Evolutionary conservation across 2,329 filamentous ascomycete species (phyloP).

Genomic region (Emmonsia crescens): DNA sequence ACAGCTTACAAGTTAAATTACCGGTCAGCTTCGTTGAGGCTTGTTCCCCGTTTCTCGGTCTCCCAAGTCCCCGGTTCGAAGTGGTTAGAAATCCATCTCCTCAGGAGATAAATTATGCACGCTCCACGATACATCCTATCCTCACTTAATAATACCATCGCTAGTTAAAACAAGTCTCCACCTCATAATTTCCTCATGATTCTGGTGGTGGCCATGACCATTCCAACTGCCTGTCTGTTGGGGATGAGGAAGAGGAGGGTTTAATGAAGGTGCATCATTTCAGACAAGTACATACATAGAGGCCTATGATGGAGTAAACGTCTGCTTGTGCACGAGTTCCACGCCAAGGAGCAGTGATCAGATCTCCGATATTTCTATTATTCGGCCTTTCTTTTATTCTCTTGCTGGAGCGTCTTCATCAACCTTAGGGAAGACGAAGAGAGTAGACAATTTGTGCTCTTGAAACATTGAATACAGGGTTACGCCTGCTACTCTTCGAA

Average conservation of each 20-base stretch:
- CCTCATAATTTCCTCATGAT: background rate
- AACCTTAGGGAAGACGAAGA: background rate
- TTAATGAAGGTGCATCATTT: too few species aligned
- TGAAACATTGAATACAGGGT: background rate
- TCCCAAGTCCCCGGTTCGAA: background rate
- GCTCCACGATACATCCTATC: background rate
- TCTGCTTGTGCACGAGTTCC: background rate
- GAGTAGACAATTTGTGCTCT: background rate
- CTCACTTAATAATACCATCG: background rate
- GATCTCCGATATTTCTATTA: background rate
- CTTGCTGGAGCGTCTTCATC: background rate
- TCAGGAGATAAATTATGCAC: background rate
- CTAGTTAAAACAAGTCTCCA: background rate
- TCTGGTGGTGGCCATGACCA: background rate
- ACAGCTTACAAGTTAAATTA: background rate
- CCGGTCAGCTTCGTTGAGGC: background rate
- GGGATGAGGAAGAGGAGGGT: background rate
- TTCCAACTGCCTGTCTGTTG: background rate
- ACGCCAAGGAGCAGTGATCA: background rate
- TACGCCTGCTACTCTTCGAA: background rate
- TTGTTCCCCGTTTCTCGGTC: background rate
- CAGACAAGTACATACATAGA: too few species aligned
- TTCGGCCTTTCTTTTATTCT: background rate
- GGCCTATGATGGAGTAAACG: background rate
- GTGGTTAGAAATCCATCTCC: background rate